Evolutionary conservation across 768 basidiomycete genomes (phyloP).

Genomic region (Flagelloscypha sp.): DNA sequence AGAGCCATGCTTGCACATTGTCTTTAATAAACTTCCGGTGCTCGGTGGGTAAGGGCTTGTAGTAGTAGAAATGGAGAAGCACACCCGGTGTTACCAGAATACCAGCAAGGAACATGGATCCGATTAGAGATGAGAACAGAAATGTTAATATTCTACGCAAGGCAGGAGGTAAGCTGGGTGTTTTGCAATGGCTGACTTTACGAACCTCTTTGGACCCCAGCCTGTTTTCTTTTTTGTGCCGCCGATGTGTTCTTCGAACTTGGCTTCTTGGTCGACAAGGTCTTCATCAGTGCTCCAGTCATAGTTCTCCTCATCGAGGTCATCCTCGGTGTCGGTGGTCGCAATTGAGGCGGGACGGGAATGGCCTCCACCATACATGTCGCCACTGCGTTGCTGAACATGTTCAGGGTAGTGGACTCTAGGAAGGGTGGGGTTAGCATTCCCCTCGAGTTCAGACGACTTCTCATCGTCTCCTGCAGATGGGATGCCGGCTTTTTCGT

Average conservation of each 20-base stretch:
- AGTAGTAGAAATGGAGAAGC: conserved; percentile 64
- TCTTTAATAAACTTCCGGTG: conserved; percentile 53
- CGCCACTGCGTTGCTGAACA: too few relatives aligned
- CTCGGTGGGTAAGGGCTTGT: conserved; percentile 46
- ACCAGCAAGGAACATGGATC: conserved; percentile 57
- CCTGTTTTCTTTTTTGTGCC: conserved; percentile 31
- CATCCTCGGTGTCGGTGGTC: conserved; percentile 54
- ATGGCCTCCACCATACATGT: too few relatives aligned
- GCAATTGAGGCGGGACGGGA: conserved; percentile 36
- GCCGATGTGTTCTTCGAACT: conserved; percentile 56
- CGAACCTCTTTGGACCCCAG: conserved; percentile 50
- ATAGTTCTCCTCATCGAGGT: conserved; percentile 48
- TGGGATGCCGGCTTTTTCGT: too few relatives aligned
- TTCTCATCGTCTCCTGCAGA: too few relatives aligned
- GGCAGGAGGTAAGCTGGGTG: not conserved
- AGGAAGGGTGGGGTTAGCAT: too few relatives aligned
- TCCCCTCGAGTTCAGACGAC: too few relatives aligned
- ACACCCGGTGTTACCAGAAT: conserved; percentile 55
- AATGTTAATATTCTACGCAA: conserved; percentile 44
- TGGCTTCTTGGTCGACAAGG: conserved; percentile 59
- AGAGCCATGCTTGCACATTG: conserved; percentile 71
- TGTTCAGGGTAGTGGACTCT: too few relatives aligned
- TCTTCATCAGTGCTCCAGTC: conserved; percentile 80
- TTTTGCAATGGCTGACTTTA: conserved; percentile 8
- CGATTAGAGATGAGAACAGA: conserved; percentile 66